A percentile compares a stretch with the other conserved stretches of the same genome.
Conservation (phyloP, 192 early-diverging fungal species). For the Entomortierella parvispora region DNA sequence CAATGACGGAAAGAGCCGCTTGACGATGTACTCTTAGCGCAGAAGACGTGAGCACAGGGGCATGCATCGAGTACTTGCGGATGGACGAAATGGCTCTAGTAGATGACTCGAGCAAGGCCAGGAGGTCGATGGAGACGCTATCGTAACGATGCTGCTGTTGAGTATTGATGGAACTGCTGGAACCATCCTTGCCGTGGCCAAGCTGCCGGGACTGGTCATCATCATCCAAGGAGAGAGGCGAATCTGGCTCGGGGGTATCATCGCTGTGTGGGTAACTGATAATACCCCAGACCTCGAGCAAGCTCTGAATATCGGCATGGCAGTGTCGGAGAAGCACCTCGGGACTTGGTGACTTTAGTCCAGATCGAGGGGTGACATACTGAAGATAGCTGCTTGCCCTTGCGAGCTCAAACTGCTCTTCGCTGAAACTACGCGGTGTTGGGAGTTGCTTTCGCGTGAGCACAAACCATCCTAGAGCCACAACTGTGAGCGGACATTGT, state of each 20-base stretch:
- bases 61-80: slow-evolving; percentile 62
- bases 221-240: slow-evolving; percentile 33
- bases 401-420: background rate
- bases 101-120: slow-evolving; percentile 57
- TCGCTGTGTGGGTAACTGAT: slow-evolving; percentile 52
- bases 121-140: slow-evolving; percentile 43
- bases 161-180: slow-evolving; percentile 21
- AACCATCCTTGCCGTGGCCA: slow-evolving; percentile 24
- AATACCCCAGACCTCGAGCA: slow-evolving; percentile 62
- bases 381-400: slow-evolving; percentile 25
- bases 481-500: background rate
- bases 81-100: slow-evolving; percentile 64
- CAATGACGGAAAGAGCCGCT: slow-evolving; percentile 55
- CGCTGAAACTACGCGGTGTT: slow-evolving; percentile 11
- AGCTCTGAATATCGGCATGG: slow-evolving; percentile 61
- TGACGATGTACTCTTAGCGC: slow-evolving; percentile 55
- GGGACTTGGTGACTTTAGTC: slow-evolving; percentile 38
- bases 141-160: slow-evolving; percentile 30
- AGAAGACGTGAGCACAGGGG: slow-evolving; percentile 51
- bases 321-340: slow-evolving; percentile 56
- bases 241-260: slow-evolving; percentile 26
- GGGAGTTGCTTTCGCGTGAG: too few species aligned
- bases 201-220: slow-evolving; percentile 15
- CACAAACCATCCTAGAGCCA: background rate
- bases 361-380: slow-evolving; percentile 23